Evolutionary conservation across 176 grass and related monocot species (phyloP).

Genomic region (Bonia amplexicaulis): DNA sequence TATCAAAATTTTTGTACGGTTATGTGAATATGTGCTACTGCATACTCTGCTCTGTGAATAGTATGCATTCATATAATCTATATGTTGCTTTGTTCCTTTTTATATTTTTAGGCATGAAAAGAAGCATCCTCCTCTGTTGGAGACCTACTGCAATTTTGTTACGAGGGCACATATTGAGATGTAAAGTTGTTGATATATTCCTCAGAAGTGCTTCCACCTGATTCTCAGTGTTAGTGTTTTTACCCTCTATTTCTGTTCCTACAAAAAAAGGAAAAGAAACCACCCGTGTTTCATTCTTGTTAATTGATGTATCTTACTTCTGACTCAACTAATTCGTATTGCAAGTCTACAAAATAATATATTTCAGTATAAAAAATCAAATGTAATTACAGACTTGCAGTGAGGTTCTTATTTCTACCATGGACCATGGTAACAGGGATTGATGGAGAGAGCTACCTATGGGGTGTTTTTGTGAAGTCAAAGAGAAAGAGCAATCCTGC

Average conservation of each 20-base stretch:
- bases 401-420: neutral
- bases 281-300: neutral
- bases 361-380: neutral
- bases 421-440: conserved; percentile 14
- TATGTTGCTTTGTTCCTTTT: neutral
- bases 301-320: neutral
- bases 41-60: neutral
- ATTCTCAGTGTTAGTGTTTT: conserved; percentile 34
- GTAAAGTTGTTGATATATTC: conserved; percentile 46
- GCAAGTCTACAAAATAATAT: neutral
- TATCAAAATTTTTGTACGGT: neutral
- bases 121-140: neutral
- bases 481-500: neutral
- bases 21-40: neutral
- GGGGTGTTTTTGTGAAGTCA: conserved; percentile 18
- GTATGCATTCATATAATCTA: neutral
- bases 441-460: conserved; percentile 11
- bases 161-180: conserved; percentile 26
- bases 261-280: neutral
- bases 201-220: conserved; percentile 31
- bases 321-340: neutral
- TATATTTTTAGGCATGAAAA: conserved; percentile 27
- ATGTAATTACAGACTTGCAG: neutral
- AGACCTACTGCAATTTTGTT: conserved; percentile 8
- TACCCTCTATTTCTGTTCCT: neutral